Evolutionary conservation across 1,284 basidiomycete species (phyloP), one percentile per base, ranked within the genome.

Genomic region (Heterobasidion parviporum): DNA sequence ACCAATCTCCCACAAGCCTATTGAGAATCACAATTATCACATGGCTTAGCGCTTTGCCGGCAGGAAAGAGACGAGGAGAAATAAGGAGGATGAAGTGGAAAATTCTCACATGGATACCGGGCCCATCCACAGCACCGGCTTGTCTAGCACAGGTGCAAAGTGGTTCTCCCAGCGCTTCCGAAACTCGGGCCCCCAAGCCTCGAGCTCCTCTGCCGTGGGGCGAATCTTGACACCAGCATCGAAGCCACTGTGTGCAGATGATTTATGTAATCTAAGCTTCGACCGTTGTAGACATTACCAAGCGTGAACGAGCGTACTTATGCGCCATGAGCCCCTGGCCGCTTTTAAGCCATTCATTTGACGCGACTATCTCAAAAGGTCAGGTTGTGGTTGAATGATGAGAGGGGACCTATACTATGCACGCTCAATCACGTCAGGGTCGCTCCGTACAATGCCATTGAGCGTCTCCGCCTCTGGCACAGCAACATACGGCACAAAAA

Each of bases 171-270:
- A 58, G 18, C 36, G 35, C 18, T 38, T 26, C 20, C 41, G 8
- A 34, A 56, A 58, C 10, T 55, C 51, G 6, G 50, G 41, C 2
- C 57, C 57, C 8, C 55, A 15, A 18, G 6, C 64, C 52, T 71
- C 64, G 16, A 80, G 65, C 18, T 81, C 78, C n/a, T 69, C 63
- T 8, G 61, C 56, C 8, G 63, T 69, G 6, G 79, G 79, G 7
- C 80, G 73, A 3, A 78, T 56, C 63, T 80, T 81, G 59, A 76
- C 69, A 1, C 72, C 77, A 10, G 71, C 68, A 54, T 80, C 76
- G 36, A 71, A 56, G 5, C 67, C 68, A 53, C 77, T 79, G 20
- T 16, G 45, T 8, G 9, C 8, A 8, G 12, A 47, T 47, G 2
- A 16, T 47, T 43, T 43, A n/a, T 43, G 12, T 12, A n/a, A n/a